Evolutionary conservation across 108 stramenopile genomes (phyloP).

Genomic region (Discostella pseudostelligera): DNA sequence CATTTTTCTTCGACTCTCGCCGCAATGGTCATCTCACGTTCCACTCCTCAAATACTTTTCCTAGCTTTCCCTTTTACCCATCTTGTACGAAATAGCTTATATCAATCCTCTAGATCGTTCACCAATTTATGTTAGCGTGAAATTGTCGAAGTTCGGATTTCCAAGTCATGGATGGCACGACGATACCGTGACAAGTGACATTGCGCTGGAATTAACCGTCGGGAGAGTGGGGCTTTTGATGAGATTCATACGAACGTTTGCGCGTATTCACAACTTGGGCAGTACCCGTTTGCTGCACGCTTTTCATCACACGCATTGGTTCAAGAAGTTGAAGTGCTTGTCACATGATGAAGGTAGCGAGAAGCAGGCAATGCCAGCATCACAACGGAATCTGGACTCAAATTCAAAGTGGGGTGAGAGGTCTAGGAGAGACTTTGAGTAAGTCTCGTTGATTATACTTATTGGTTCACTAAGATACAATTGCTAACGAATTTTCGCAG

Average conservation of each 20-base stretch:
- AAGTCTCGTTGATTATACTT: no score
- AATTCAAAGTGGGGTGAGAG: no score
- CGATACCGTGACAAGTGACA: conserved; percentile 10
- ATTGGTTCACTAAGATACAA: no score
- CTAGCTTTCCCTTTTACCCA: conserved; percentile 8
- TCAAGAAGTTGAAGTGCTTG: not conserved
- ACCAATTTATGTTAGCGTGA: conserved; percentile 13
- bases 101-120: conserved; percentile 34
- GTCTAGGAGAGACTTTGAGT: no score
- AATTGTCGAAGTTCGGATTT: conserved; percentile 44
- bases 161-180: conserved; percentile 47
- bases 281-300: conserved; percentile 34
- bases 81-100: conserved; percentile 60
- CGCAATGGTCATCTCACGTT: not conserved
- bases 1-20: not conserved
- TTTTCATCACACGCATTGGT: conserved; percentile 37
- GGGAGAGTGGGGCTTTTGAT: conserved; percentile 58
- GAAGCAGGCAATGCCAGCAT: no score
- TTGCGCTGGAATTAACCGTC: conserved; percentile 50
- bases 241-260: conserved; percentile 65
- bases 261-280: conserved; percentile 44
- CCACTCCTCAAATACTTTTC: not conserved
- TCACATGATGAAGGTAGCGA: not conserved
- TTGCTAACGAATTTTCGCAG: no score
- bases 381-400: no score